A percentile compares a stretch with the other conserved stretches of the same genome.
These are phyloP conservation scores for Fusarium domesticum DNA, from an alignment of 2,329 filamentous ascomycete species.

Conservation along the genomic window DNA sequence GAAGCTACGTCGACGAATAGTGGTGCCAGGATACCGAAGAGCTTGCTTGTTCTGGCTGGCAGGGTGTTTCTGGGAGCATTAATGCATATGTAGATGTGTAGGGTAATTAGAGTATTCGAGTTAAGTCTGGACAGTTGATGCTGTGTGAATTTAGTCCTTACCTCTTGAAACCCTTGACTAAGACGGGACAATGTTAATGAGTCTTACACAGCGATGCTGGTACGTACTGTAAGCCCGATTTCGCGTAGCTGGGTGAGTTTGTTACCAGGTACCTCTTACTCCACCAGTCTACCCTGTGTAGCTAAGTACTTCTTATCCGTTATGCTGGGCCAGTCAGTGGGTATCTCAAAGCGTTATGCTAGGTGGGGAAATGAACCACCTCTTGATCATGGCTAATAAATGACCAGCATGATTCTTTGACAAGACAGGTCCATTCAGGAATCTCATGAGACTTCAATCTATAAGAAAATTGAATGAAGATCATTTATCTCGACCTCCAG, in stretches of 20 bases:
- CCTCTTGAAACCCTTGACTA: too few relatives aligned
- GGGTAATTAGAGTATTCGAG: too few relatives aligned
- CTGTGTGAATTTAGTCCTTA: too few relatives aligned
- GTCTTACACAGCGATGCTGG: conserved; percentile 22
- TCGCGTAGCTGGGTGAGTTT: too few relatives aligned
- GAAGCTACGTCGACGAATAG: neutral
- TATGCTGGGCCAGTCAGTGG: conserved; percentile 28
- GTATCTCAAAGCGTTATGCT: conserved; percentile 32
- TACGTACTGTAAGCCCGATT: too few relatives aligned
- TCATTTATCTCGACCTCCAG: too few relatives aligned
- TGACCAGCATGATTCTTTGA: conserved; percentile 1
- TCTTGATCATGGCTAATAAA: conserved; percentile 15
- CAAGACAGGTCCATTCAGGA: neutral
- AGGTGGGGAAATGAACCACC: conserved; percentile 15
- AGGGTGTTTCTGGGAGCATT: conserved; percentile 5
- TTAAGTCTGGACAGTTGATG: too few relatives aligned
- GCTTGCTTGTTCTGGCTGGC: neutral
- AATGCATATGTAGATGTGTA: neutral
- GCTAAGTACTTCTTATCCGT: conserved; percentile 29
- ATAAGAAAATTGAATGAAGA: too few relatives aligned
- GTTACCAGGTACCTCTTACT: neutral
- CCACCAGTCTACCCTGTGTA: accelerated
- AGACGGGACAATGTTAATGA: conserved; percentile 11
- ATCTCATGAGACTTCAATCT: too few relatives aligned
- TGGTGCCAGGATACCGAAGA: neutral